Percentiles rank a stretch among this genome's conserved stretches.
phyloP scores from a whole-genome alignment of 2,329 filamentous ascomycete species.

The Colletotrichum musicola region DNA sequence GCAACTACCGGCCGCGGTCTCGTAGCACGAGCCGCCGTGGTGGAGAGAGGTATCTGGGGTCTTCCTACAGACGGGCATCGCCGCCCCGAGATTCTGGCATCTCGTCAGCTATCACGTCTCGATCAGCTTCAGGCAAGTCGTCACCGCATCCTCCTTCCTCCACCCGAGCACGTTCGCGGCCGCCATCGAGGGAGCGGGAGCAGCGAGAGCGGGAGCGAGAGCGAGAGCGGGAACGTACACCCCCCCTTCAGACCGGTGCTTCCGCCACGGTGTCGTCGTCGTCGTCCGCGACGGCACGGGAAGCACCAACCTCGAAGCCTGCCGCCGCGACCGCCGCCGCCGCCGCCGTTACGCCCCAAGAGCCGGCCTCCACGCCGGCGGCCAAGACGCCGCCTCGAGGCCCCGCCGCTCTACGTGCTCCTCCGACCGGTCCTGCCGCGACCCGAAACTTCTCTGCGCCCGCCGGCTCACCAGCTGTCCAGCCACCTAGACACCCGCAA shows the following conservation, averaged over 20 bases:
- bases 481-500: constrained; percentile 50
- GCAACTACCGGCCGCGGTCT: constrained; percentile 66
- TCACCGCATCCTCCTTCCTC: constrained; percentile 64
- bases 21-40: constrained; percentile 64
- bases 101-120: constrained; percentile 64
- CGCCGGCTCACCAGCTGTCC: constrained; percentile 51
- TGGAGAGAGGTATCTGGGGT: constrained; percentile 50
- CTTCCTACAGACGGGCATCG: constrained; percentile 60
- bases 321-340: constrained; percentile 38
- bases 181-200: constrained; percentile 55
- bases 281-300: constrained; percentile 43
- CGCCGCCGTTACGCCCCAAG: constrained; percentile 42
- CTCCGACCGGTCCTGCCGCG: constrained; percentile 60
- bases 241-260: constrained; percentile 33
- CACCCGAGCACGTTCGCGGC: constrained; percentile 59
- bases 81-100: constrained; percentile 63
- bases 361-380: constrained; percentile 43
- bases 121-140: constrained; percentile 63
- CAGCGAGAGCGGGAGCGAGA: constrained; percentile 29
- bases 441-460: constrained; percentile 54
- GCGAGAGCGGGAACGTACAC: constrained; percentile 31
- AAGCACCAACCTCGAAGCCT: constrained; percentile 40
- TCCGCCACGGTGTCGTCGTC: constrained; percentile 39
- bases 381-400: constrained; percentile 66
- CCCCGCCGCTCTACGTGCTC: constrained; percentile 65